phyloP scores from a whole-genome alignment of 768 basidiomycete species.

The Podaxis pistillaris region DNA sequence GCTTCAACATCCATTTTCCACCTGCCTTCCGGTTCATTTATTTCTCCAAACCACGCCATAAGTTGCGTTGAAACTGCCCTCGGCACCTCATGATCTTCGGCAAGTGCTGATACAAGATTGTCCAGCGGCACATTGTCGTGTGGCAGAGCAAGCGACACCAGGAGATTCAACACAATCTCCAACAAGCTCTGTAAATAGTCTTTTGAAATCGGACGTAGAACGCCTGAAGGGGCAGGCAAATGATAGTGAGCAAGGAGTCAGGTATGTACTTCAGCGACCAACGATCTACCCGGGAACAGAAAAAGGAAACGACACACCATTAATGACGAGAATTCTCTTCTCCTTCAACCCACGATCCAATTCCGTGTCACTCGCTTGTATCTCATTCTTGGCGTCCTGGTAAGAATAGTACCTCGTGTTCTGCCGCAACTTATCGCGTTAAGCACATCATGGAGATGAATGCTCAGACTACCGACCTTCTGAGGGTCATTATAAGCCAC shows the following conservation, averaged over 20 bases:
- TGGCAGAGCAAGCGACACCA: constrained; percentile 61
- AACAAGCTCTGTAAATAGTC: constrained; percentile 69
- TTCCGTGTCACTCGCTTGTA: constrained; percentile 85
- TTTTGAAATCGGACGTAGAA: constrained; percentile 71
- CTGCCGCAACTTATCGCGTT: neutral
- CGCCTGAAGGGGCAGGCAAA: constrained; percentile 38
- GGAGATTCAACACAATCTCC: constrained; percentile 69
- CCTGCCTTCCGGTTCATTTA: constrained; percentile 36
- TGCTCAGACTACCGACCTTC: constrained; percentile 20
- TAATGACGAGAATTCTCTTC: constrained; percentile 69
- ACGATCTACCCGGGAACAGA: neutral
- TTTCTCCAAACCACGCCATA: constrained; percentile 79
- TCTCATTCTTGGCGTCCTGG: constrained; percentile 54
- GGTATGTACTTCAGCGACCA: neutral
- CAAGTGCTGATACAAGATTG: constrained; percentile 57
- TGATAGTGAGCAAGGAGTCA: neutral
- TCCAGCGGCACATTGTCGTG: constrained; percentile 54
- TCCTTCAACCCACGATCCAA: constrained; percentile 61
- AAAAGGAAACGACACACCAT: constrained; percentile 42
- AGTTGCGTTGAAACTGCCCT: constrained; percentile 62
- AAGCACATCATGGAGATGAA: neutral
- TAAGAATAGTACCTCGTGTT: constrained; percentile 41
- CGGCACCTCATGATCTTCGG: constrained; percentile 72
- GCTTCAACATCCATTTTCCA: constrained; percentile 68
- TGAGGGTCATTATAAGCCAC: constrained; percentile 42